A percentile compares a stretch with the other conserved stretches of the same genome.
Evolutionary conservation across 177 flowering plant species (phyloP).

Genomic region (Telopea speciosissima): DNA sequence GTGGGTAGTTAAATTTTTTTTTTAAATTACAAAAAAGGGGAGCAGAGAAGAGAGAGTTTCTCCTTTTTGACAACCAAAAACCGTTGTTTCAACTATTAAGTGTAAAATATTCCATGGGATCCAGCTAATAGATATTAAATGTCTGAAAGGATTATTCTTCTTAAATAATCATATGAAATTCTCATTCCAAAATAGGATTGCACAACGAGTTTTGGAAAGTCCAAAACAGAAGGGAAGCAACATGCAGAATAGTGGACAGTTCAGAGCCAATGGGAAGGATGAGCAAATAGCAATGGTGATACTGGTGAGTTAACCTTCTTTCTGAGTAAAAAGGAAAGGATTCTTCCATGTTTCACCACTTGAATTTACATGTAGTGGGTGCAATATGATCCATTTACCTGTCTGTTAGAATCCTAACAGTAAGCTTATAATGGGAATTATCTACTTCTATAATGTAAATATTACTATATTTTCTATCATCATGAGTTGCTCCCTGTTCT

Average conservation of each 20-base stretch:
- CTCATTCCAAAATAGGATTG: constrained; percentile 35
- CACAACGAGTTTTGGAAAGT: constrained; percentile 25
- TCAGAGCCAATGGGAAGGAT: constrained; percentile 24
- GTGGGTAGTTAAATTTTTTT: too few species aligned
- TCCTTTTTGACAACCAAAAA: too few species aligned
- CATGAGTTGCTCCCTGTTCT: neutral
- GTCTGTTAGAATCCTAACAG: neutral
- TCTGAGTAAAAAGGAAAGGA: neutral
- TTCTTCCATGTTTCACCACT: neutral
- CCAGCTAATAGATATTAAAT: too few species aligned
- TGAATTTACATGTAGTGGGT: neutral
- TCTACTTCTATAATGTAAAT: neutral
- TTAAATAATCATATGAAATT: neutral
- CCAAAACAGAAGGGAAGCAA: constrained; percentile 18
- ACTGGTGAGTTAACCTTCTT: constrained; percentile 36
- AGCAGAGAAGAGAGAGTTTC: too few species aligned
- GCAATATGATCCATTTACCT: neutral
- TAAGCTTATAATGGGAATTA: neutral
- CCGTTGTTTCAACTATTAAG: too few species aligned
- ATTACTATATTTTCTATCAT: too few species aligned
- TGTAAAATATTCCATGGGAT: too few species aligned
- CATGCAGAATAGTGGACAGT: constrained; percentile 15
- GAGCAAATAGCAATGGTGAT: constrained; percentile 41
- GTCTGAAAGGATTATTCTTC: neutral
- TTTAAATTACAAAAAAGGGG: too few species aligned